Evolutionary conservation across 2,329 filamentous ascomycete species (phyloP), one percentile per base, ranked within the genome.

Genomic region (Endothia cerciana): DNA sequence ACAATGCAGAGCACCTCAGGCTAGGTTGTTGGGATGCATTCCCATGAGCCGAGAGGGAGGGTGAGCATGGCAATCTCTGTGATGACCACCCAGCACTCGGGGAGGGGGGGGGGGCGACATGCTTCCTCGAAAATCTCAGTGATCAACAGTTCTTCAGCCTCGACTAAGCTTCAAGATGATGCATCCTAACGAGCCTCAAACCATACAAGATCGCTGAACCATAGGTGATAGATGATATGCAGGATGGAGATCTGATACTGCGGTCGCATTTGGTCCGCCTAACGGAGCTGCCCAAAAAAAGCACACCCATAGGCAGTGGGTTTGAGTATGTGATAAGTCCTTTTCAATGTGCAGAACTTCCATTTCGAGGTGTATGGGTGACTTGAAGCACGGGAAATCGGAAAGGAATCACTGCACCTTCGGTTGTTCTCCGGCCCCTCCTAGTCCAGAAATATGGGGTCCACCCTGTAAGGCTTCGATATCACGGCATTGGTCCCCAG

Each of bases 41-140:
- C 28, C 62, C 49, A 41, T 43, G 40, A 60, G 59, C 56, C 62
- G 62, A 64, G 62, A 61, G 30, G 55, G 56, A 59, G 55, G 55
- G 49, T 61, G 41, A 57, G 43, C 33, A 60, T 60, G 38, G 15
- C 41, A 58, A 38, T 49, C 43, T 58, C 25, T 19, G 58, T 13
- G 41, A 47, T 49, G 58, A 47, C 58, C 11, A 33, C 28, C 19
- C 57, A 49, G 28, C 25, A 41, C n/a, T 4, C 4, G 6, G 4
- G n/a, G 22, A 45, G 38, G 13, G 25, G 17, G 15, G 13, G 11
- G 25, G 47, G n/a, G 45, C 1, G 25, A n/a, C 10, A 5, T 13
- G n/a, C 8, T 13, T 49, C 13, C 22, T 13, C 22, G n/a, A 49
- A 28, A 13, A 49, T 25, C n/a, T 22, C 1, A 49, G 11, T 51